Conservation (phyloP, 1,139 yeast genomes). For the Yamadazyma atlantica region DNA sequence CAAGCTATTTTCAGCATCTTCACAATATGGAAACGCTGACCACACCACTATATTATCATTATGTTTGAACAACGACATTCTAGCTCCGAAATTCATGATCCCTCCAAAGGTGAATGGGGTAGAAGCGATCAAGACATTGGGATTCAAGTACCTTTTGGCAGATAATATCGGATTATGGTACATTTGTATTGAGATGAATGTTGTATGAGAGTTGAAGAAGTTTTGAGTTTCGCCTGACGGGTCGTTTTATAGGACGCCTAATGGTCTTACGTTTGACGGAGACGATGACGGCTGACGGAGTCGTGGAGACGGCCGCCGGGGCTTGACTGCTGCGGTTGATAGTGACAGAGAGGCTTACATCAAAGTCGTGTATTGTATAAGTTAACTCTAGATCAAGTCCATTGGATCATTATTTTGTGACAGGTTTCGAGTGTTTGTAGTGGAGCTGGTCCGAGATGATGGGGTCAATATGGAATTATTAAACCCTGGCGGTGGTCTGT, state of each 20-base stretch:
- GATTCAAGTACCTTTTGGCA: constrained; percentile 43
- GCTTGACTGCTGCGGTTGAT: too few species aligned
- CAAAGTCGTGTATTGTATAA: too few species aligned
- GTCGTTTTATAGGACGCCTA: too few species aligned
- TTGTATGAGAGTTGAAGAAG: not conserved
- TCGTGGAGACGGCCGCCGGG: too few species aligned
- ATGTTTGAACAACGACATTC: constrained; percentile 51
- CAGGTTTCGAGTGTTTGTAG: not conserved
- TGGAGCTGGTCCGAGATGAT: constrained; percentile 4
- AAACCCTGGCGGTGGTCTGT: constrained; percentile 15
- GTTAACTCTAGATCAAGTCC: constrained; percentile 9
- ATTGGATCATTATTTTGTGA: constrained; percentile 7
- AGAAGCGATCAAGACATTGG: constrained; percentile 48
- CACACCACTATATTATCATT: constrained; percentile 46
- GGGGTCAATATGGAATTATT: constrained; percentile 13
- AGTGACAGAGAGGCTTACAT: too few species aligned
- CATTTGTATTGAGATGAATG: too few species aligned
- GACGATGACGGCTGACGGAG: too few species aligned
- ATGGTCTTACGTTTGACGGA: too few species aligned
- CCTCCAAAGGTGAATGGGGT: constrained; percentile 40
- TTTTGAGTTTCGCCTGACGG: too few species aligned
- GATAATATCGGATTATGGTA: constrained; percentile 24
- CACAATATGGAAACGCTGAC: constrained; percentile 60
- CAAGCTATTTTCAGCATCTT: constrained; percentile 37
- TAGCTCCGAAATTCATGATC: constrained; percentile 54